These are phyloP conservation scores for Gossypium bickii DNA, from an alignment of 345 rosid species.

Conservation along the genomic window DNA sequence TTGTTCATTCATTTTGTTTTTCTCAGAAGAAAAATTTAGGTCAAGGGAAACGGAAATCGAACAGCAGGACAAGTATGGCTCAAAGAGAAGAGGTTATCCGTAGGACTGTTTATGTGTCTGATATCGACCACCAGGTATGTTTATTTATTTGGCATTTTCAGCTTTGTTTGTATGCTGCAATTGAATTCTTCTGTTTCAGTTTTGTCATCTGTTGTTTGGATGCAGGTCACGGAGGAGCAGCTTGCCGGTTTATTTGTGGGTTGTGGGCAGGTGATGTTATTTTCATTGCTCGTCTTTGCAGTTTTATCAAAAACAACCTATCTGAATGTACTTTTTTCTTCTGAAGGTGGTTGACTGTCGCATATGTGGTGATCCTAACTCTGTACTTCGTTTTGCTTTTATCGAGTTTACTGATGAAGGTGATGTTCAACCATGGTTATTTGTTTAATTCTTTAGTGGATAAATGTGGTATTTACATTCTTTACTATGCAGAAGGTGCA, in stretches of 20 bases:
- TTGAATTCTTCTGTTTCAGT: neutral
- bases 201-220: conserved; percentile 1
- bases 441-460: neutral
- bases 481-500: conserved; percentile 61
- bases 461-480: neutral
- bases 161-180: neutral
- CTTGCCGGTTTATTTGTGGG: conserved; percentile 77
- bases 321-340: neutral
- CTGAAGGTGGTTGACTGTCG: conserved; percentile 91
- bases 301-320: neutral
- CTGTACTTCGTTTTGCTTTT: conserved; percentile 91
- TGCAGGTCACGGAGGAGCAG: conserved; percentile 94
- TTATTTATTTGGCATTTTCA: conserved; percentile 6
- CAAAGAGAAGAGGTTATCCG: conserved; percentile 82
- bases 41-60: conserved; percentile 71
- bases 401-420: conserved; percentile 94
- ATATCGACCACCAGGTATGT: conserved; percentile 83
- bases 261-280: conserved; percentile 71
- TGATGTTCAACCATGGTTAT: conserved; percentile 15
- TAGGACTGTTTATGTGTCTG: conserved; percentile 89
- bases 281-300: conserved; percentile 11
- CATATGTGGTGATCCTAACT: conserved; percentile 93
- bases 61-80: conserved; percentile 77
- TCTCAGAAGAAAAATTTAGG: conserved; percentile 59
- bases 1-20: conserved; percentile 18